phyloP scores from a whole-genome alignment of 805 yeast genomes.

The Yamadazyma laniorum region DNA sequence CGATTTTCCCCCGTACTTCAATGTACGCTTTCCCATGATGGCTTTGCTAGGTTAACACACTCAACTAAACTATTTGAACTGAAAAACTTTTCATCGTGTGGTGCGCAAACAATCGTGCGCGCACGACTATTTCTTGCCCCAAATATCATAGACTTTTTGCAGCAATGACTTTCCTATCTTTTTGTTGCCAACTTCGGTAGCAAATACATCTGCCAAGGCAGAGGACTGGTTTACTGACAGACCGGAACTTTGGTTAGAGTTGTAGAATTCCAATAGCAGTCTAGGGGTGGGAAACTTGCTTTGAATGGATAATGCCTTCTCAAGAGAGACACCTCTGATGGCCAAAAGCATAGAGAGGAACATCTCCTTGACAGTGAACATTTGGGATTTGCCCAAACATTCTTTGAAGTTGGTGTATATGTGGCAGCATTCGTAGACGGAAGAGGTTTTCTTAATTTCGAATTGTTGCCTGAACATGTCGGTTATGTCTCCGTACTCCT shows the following conservation, averaged over 20 bases:
- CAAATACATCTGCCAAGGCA: constrained; percentile 26
- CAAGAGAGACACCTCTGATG: constrained; percentile 76
- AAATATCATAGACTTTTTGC: constrained; percentile 50
- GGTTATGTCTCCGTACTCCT: constrained; percentile 46
- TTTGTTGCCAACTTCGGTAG: constrained; percentile 48
- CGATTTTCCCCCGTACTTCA: constrained; percentile 61
- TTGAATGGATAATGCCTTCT: constrained; percentile 81
- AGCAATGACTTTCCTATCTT: constrained; percentile 53
- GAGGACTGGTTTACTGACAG: constrained; percentile 25
- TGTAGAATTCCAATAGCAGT: constrained; percentile 51
- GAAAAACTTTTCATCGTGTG: constrained; percentile 9
- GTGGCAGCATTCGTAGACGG: constrained; percentile 38
- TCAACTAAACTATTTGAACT: neutral
- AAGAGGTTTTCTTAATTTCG: constrained; percentile 17
- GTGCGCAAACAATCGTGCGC: neutral
- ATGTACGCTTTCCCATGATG: constrained; percentile 48
- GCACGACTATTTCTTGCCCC: constrained; percentile 42
- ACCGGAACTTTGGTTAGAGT: constrained; percentile 17
- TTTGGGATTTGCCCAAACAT: constrained; percentile 64
- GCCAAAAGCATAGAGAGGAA: constrained; percentile 77
- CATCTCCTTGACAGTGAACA: constrained; percentile 72
- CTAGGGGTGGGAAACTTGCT: constrained; percentile 67
- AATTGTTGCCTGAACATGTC: constrained; percentile 45
- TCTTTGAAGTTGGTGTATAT: constrained; percentile 50
- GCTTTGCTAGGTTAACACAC: neutral